Percentiles rank a stretch among this genome's conserved stretches.
phyloP scores from a whole-genome alignment of 1,284 basidiomycete genomes.

The Cerrena zonata region DNA sequence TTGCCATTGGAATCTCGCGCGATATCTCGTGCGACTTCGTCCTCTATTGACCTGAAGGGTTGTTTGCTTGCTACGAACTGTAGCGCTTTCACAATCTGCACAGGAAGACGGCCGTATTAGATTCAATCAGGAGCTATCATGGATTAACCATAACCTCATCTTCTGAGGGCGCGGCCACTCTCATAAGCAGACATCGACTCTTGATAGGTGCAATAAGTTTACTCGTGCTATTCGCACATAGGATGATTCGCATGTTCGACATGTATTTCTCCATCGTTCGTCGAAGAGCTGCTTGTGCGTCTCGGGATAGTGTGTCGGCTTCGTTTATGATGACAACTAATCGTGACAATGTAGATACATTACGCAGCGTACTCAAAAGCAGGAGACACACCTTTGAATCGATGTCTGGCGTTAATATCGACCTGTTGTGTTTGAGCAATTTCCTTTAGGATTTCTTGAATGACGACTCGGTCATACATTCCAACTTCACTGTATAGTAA shows the following conservation, averaged over 20 bases:
- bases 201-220: conserved; percentile 96
- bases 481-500: conserved; percentile 78
- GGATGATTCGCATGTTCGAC: conserved; percentile 92
- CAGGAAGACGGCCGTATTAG: conserved; percentile 1
- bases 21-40: conserved; percentile 65
- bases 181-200: conserved; percentile 87
- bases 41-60: conserved; percentile 73
- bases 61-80: conserved; percentile 79
- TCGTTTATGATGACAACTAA: conserved; percentile 98
- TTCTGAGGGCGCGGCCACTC: conserved; percentile 82
- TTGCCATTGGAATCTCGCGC: conserved; percentile 83
- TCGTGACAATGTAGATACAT: conserved; percentile 3
- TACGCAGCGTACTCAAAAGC: not conserved
- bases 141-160: conserved; percentile 78
- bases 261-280: conserved; percentile 99
- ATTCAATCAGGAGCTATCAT: too few species aligned
- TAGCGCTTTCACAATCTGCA: conserved; percentile 78
- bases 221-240: conserved; percentile 96
- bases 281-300: conserved; percentile 94
- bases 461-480: conserved; percentile 90
- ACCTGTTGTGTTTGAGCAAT: conserved; percentile 99
- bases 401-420: conserved; percentile 89
- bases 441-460: conserved; percentile 96
- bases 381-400: conserved; percentile 78
- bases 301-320: conserved; percentile 89